A percentile compares a stretch with the other conserved stretches of the same genome.
These are phyloP conservation scores for Neovahlkampfia damariscottae DNA, from an alignment of 78 protist species.

Conservation along the genomic window DNA sequence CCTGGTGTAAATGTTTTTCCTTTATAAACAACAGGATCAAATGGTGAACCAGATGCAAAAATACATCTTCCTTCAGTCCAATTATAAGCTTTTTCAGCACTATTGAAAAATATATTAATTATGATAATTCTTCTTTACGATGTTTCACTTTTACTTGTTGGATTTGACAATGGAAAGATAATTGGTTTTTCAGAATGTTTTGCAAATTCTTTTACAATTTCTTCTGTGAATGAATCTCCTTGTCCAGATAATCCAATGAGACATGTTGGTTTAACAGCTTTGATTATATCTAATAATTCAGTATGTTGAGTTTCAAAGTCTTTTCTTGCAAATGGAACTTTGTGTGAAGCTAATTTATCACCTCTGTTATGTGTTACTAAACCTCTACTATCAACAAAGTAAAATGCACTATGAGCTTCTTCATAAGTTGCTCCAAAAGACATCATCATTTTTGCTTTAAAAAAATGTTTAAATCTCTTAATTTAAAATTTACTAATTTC, in stretches of 20 bases:
- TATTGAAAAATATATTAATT: too few relatives aligned
- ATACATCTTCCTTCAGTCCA: constrained; percentile 69
- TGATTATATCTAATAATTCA: constrained; percentile 34
- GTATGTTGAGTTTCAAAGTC: constrained; percentile 19
- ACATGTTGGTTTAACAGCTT: constrained; percentile 58
- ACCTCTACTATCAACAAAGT: constrained; percentile 62
- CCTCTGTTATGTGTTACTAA: constrained; percentile 49
- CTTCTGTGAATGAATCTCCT: constrained; percentile 62
- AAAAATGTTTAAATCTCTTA: too few relatives aligned
- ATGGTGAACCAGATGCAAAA: constrained; percentile 88
- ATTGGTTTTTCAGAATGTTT: constrained; percentile 60
- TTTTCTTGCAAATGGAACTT: constrained; percentile 50
- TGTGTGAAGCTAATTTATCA: constrained; percentile 49
- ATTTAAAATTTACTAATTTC: constrained; percentile 20
- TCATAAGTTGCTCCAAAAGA: constrained; percentile 45
- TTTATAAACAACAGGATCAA: constrained; percentile 35
- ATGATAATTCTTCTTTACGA: too few relatives aligned
- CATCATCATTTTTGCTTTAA: too few relatives aligned
- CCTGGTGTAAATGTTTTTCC: constrained; percentile 41
- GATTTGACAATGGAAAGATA: constrained; percentile 75
- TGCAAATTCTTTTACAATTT: constrained; percentile 35
- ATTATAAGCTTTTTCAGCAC: constrained; percentile 65
- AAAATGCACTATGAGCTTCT: constrained; percentile 55
- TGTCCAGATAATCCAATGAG: constrained; percentile 78
- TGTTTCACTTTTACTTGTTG: constrained; percentile 82